Percentiles rank a stretch among this genome's conserved stretches.
Conservation (phyloP, 1,139 yeast genomes). For the Magnusiomyces starmeri region DNA sequence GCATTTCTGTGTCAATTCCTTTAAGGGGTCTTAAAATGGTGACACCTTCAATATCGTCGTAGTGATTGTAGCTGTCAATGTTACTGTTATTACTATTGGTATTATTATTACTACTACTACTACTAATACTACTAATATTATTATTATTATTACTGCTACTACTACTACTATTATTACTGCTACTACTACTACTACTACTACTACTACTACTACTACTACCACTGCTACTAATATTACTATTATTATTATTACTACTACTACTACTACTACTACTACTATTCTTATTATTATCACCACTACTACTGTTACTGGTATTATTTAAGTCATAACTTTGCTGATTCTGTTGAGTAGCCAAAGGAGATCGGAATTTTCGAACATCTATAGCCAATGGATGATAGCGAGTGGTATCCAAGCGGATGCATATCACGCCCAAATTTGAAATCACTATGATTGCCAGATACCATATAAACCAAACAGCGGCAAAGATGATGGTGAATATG, state of each 20-base stretch:
- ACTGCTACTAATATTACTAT: background rate
- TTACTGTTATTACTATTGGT: background rate
- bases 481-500: constrained; percentile 5
- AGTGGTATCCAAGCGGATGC: constrained; percentile 2
- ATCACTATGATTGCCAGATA: constrained; percentile 19
- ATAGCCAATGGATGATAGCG: background rate
- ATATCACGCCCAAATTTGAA: constrained; percentile 18
- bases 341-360: background rate
- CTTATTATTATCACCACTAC: too few species aligned
- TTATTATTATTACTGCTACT: background rate
- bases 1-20: constrained; percentile 75
- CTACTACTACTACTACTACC: background rate
- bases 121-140: background rate
- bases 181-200: too few species aligned
- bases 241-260: too few species aligned
- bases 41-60: constrained; percentile 44
- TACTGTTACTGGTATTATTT: too few species aligned
- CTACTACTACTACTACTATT: too few species aligned
- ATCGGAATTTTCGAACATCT: background rate
- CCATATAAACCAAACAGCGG: constrained; percentile 18
- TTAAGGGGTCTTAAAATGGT: constrained; percentile 76
- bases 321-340: too few species aligned
- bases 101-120: constrained; percentile 1
- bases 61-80: background rate
- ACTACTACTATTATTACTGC: background rate